Evolutionary conservation across 768 basidiomycete genomes (phyloP).

Genomic region (Pleurotus eryngii): DNA sequence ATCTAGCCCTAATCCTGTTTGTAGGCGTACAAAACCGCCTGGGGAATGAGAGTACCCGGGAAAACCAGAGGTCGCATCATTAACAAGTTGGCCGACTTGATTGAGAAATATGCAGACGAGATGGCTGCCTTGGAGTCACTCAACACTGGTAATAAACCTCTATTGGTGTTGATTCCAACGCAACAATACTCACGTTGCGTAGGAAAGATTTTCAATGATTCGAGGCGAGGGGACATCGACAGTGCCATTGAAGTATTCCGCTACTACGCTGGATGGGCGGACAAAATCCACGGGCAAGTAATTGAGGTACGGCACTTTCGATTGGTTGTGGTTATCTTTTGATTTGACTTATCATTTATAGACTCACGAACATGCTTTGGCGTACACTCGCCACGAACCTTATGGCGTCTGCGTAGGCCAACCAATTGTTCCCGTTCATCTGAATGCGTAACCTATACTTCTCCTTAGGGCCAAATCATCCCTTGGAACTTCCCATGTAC

Average conservation of each 20-base stretch:
- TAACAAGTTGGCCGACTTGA: constrained; percentile 57
- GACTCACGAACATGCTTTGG: constrained; percentile 53
- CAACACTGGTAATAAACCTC: constrained; percentile 50
- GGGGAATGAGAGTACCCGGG: constrained; percentile 66
- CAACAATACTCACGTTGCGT: neutral
- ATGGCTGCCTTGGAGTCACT: constrained; percentile 73
- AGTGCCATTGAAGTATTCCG: constrained; percentile 48
- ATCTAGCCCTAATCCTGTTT: constrained; percentile 21
- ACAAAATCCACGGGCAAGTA: constrained; percentile 76
- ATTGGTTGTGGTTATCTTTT: constrained; percentile 17
- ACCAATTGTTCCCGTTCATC: neutral
- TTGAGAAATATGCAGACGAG: constrained; percentile 60
- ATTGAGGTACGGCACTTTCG: constrained; percentile 44
- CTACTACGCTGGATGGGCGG: constrained; percentile 91
- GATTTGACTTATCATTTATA: constrained; percentile 21
- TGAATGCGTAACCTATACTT: neutral
- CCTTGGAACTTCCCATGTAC: constrained; percentile 55
- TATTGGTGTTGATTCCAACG: constrained; percentile 4
- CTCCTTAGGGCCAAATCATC: constrained; percentile 44
- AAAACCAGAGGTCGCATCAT: constrained; percentile 51
- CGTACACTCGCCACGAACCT: constrained; percentile 70
- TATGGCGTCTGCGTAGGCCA: constrained; percentile 43
- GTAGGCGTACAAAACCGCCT: constrained; percentile 48
- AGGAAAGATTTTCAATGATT: constrained; percentile 54
- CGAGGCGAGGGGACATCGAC: constrained; percentile 47